Evolutionary conservation across 768 basidiomycete genomes (phyloP), one percentile per base, ranked within the genome.

Genomic region (Leucocoprinus birnbaumii): DNA sequence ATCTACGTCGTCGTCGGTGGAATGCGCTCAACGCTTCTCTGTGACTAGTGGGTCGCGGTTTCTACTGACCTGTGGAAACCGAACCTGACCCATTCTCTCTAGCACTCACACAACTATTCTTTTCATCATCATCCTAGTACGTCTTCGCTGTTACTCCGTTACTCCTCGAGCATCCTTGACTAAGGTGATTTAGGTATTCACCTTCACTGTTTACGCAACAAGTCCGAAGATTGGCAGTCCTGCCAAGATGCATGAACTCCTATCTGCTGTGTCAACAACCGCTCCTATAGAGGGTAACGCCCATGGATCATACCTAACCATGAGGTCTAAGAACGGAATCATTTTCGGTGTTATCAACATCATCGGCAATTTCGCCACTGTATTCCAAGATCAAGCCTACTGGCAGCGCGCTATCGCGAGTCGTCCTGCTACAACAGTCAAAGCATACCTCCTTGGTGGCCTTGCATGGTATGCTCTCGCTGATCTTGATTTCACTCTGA

Each of bases 361-460:
- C 60, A 84, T 90, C 52, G 91, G 93, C 2, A 93, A 94, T 67
- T 93, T 92, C 61, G 78, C 75, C 10, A 77, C 75, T 10, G 77
- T 79, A 4, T 80, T 79, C 64, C 74, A 79, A 58, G 79, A 80
- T 60, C 86, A 90, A 63, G 87, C 90, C 0, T 98, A 96, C 69
- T 96, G 91, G 86, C 91, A 94, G 65, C 80, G 92, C 10, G 94
- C 94, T 1, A 93, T 97, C 64, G 94, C 95, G 1, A 88, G 86
- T 57, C 74, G 85, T 14, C 93, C 92, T 0, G 85, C 83, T 1
- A 85, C 80, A n/a, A 89, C 88, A 11, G 93, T 95, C 56, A 94
- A 94, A 68, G 94, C 90, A 0, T 98, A 93, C 71, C 74, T 95
- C 3, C 77, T 94, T 7, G 95, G 94, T 42, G 94, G 94, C 2